These are phyloP conservation scores for Bipolaris zeicola DNA, from an alignment of 2,329 filamentous ascomycete species.

Conservation along the genomic window DNA sequence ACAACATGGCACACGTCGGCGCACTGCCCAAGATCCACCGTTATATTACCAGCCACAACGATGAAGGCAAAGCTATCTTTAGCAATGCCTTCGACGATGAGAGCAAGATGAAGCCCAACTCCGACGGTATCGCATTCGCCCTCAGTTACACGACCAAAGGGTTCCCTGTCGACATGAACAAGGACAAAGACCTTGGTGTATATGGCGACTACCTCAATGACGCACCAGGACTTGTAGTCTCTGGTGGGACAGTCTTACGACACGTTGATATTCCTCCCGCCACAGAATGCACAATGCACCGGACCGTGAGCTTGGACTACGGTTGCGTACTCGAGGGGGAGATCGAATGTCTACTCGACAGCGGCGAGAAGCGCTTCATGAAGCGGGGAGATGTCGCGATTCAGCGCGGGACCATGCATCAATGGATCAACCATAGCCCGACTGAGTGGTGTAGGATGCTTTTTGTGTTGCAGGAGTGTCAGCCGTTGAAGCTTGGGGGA, in stretches of 20 bases:
- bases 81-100: constrained; percentile 44
- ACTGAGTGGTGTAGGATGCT: constrained; percentile 47
- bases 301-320: constrained; percentile 50
- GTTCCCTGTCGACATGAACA: constrained; percentile 55
- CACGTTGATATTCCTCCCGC: constrained; percentile 47
- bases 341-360: constrained; percentile 47
- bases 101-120: constrained; percentile 45
- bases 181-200: constrained; percentile 53
- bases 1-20: constrained; percentile 41
- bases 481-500: constrained; percentile 43
- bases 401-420: constrained; percentile 50
- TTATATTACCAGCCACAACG: constrained; percentile 47
- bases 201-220: constrained; percentile 54
- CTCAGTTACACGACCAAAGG: constrained; percentile 58
- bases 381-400: constrained; percentile 48
- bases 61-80: constrained; percentile 46
- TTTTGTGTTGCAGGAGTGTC: constrained; percentile 45
- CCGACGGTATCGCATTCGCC: constrained; percentile 55
- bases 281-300: constrained; percentile 48
- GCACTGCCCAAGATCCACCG: constrained; percentile 42
- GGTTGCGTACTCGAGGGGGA: constrained; percentile 49
- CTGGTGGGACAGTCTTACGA: constrained; percentile 55
- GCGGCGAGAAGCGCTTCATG: constrained; percentile 45
- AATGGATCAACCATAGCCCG: constrained; percentile 46
- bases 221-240: constrained; percentile 58